Evolutionary conservation across 352 stramenopile species (phyloP), one percentile per base, ranked within the genome.

Genomic region (Phytophthora citrophthora): DNA sequence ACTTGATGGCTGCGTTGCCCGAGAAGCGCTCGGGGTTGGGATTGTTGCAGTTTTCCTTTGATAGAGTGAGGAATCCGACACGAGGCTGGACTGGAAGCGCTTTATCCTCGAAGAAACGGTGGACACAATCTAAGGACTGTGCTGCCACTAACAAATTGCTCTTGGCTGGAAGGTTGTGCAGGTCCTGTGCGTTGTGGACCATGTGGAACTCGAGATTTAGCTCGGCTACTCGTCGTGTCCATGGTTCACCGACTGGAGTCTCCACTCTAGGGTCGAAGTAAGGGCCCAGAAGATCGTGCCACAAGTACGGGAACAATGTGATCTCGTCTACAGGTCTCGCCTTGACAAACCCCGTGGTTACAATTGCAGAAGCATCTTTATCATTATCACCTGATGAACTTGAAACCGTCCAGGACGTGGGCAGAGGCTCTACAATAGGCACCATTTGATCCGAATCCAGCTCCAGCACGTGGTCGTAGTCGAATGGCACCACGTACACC

Each of bases 41-140:
- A 50, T 89, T 89, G 59, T 83, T 88, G 68, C 80, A 89, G 53
- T 86, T 78, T 52, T 89, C 80, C 1, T 72, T 73, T 0, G 80
- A 68, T 3, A 89, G 64, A 4, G 80, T 64, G 5, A 86, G 46
- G 52, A 78, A 89, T 2, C 71, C 76, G 5, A 89, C 64, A 10
- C 59, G 68, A 41, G 63, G 44, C 8, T 79, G 47, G 9, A 23
- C 12, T 5, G 72, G 50, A 23, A 81, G 49, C 5, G 40, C 45
- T 7, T 65, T 39, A 11, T 62, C 49, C 6, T 67, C 41, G 51
- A 51, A 74, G 32, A 73, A 46, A 41, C 23, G 68, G 38, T 67
- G 34, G 32, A 74, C 51, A 48, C 51, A 64, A 40, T 76, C 61
- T 4, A 87, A 52, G 18, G 57, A 68, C 49, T 86, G 72, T 0